Percentiles rank a stretch among this genome's conserved stretches.
Evolutionary conservation across 176 grass and related monocot species (phyloP).

Genomic region (Aegilops tauschii): DNA sequence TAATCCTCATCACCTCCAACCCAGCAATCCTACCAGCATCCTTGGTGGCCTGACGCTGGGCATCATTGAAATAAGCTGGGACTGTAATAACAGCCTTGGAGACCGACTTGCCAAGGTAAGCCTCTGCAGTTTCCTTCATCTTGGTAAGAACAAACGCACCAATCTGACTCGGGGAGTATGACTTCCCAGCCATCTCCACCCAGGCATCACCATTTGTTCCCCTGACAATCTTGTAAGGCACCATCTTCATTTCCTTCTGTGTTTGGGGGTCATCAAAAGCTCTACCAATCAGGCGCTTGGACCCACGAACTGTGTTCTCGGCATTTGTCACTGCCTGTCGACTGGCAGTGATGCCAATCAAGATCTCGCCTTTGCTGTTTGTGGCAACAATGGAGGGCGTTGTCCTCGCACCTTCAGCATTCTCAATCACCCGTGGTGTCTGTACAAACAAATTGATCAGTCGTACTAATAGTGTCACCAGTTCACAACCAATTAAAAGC

Average conservation of each 20-base stretch:
- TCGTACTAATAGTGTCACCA: background rate
- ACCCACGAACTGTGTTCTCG: constrained; percentile 87
- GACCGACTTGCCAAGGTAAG: constrained; percentile 74
- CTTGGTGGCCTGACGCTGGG: constrained; percentile 90
- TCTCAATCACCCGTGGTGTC: constrained; percentile 84
- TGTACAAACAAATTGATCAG: constrained; percentile 33
- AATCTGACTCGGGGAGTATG: constrained; percentile 95
- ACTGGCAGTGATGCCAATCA: constrained; percentile 79
- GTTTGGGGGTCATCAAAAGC: constrained; percentile 81
- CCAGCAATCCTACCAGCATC: constrained; percentile 95
- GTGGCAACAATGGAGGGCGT: constrained; percentile 93
- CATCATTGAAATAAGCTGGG: constrained; percentile 92
- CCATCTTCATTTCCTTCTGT: constrained; percentile 98
- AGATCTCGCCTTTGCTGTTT: constrained; percentile 78
- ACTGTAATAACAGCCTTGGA: constrained; percentile 93
- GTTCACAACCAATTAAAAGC: background rate
- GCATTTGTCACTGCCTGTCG: constrained; percentile 91
- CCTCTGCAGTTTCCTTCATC: constrained; percentile 92
- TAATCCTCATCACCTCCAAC: constrained; percentile 90
- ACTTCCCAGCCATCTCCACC: constrained; percentile 86
- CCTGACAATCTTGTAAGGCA: constrained; percentile 97
- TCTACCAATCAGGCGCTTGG: constrained; percentile 88
- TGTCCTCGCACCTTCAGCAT: constrained; percentile 87
- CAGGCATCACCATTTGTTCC: constrained; percentile 85
- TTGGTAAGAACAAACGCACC: constrained; percentile 98